phyloP scores from a whole-genome alignment of 305 asterid species.

The Solanum hybrid region DNA sequence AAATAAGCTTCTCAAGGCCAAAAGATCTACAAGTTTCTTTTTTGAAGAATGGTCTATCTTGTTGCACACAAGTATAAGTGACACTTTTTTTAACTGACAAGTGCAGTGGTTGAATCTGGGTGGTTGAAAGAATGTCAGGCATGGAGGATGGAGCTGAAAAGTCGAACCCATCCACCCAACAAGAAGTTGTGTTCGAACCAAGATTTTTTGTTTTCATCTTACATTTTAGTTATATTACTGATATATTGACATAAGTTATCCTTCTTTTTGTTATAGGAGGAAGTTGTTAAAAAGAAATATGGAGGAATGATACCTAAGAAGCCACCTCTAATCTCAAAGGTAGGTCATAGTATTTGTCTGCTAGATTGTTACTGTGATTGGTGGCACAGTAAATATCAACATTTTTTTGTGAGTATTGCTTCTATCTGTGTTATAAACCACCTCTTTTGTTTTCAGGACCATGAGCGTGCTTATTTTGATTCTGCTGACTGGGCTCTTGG shows the following conservation, averaged over 20 bases:
- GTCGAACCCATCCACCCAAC: conserved; percentile 34
- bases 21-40: neutral
- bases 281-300: conserved; percentile 64
- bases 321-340: conserved; percentile 92
- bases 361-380: neutral
- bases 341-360: conserved; percentile 16
- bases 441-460: conserved; percentile 53
- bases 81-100: neutral
- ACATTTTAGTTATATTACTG: neutral
- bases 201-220: neutral
- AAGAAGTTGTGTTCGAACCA: conserved; percentile 48
- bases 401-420: neutral
- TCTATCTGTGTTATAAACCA: neutral
- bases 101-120: conserved; percentile 21
- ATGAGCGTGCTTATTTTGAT: conserved; percentile 94
- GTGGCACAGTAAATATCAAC: neutral
- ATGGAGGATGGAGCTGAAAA: conserved; percentile 41
- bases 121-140: conserved; percentile 48
- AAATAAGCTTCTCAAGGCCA: neutral
- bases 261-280: conserved; percentile 44
- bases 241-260: neutral
- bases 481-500: conserved; percentile 99
- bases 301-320: conserved; percentile 87
- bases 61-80: neutral
- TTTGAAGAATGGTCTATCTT: neutral